Evolutionary conservation across 73 alveolate genomes (phyloP), one percentile per base, ranked within the genome.

Genomic region (Symbiodinium natans): DNA sequence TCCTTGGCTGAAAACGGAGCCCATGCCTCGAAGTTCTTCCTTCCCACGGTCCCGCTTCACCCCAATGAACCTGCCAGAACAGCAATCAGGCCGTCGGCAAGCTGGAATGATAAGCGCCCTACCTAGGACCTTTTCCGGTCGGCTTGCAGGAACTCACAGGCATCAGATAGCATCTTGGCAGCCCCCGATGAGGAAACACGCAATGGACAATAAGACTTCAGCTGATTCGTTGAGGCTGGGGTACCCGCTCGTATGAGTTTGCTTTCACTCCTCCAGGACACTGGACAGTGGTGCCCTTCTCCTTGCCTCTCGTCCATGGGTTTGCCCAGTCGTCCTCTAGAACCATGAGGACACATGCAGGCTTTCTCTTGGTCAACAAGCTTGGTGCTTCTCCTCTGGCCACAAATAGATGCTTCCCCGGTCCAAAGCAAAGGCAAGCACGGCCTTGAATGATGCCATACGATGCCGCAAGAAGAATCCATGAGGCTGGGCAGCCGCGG

Each of bases 121-220:
- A 83, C 93, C 93, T 86, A 13, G 82, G 56, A 56, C 94, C 94
- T 59, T 87, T 29, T 23, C 94, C 94, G 33, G 40, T 87, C 33
- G 94, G 84, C 68, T 36, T 23, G 94, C 94, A 87, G 23, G 94
- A 87, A 17, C 94, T 87, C 63, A 87, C 94, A 13, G 94, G 94
- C 94, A 54, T 87, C 41, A 87, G 31, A 68, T 56, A 87, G 41
- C 93, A 86, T 42, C 93, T 86, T 73, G 77, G 41, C 25, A 7
- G 29, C 31, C n/a, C n/a, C n/a, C n/a, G n/a, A n/a, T n/a, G n/a
- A n/a, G 36, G 27, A 21, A 10, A 75, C 10, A 19, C 43, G 27
- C 27, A n/a, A n/a, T n/a, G n/a, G n/a, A n/a, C n/a, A n/a, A n/a
- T n/a, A n/a, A n/a, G n/a, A n/a, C n/a, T n/a, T n/a, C n/a, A n/a